Base-by-base conservation (phyloP, 306 rosid genomes). In the Trichosanthes cucumerina region DNA sequence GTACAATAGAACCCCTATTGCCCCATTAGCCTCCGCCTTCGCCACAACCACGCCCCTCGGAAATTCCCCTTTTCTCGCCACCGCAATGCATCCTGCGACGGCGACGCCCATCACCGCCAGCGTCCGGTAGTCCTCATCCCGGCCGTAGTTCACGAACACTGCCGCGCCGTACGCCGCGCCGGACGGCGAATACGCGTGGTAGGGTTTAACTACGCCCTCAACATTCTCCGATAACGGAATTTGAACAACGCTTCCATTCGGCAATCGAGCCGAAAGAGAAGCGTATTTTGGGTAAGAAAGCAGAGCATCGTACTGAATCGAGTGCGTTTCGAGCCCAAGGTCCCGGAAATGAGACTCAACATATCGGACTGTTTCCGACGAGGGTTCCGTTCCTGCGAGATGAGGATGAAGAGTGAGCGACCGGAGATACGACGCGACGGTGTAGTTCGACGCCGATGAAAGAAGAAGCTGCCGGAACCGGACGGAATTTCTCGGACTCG, bases 151-250 rank as follows among this genome's bases (percentile, higher is more conserved):
- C 24, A 86, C 97, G 71, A 89, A 95, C n/a, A 87, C 96, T 24
- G 82, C 88, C 66, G 68, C 79, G 1, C 89, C 89, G 43, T 73
- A 62, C 33, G 83, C 92, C 36, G 96, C 79, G 0, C 96, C 98
- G 11, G 98, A 91, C 9, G 98, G 97, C 52, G 98, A 92, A 86
- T 95, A 95, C 0, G 98, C 98, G 75, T 92, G 98, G 86, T 90
- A 95, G 0, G 98, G 89, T 1, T 18, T 70, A 5, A 95, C 96
- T 26, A 91, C 86, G 4, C 54, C 83, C 8, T 69, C 14, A 73
- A 18, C 49, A 34, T 78, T 70, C 52, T 89, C 93, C 31, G 86
- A 12, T 0, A 92, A 69, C 0, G 81, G 84, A 9, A 92, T 36
- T 63, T 81, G 73, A 5, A 41, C 10, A 41, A 41, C 49, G 16